Evolutionary conservation across 192 early-diverging fungal species (phyloP), one percentile per base, ranked within the genome.

Genomic region (Coemansia sp.): DNA sequence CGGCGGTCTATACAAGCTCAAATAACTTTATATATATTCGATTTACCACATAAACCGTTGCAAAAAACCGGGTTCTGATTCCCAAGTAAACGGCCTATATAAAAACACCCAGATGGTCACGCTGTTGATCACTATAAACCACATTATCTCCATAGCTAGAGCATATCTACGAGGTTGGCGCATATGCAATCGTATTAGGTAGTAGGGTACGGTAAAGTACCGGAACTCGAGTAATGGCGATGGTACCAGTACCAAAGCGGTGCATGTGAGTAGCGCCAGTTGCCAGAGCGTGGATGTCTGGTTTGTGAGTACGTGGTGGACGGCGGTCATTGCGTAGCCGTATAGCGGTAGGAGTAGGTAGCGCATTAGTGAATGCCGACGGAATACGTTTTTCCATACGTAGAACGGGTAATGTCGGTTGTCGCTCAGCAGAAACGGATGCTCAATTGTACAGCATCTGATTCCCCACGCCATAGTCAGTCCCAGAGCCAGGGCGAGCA

Each of bases 381-480:
- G 86, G 57, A 88, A 93, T 1, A 94, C 40, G 55, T 91, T 85
- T 67, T 89, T 92, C 93, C 94, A 97, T 34, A 99, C 40, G 73
- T 99, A 99, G 71, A 99, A 99, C 6, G 93, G 87, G 63, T 92
- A 96, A 83, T 99, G 96, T 32, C 96, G 86, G 72, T 99, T 99
- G 71, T 99, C 96, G 67, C 90, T 88, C 25, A 97, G 83, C 55
- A 99, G 74, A 73, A 96, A 99, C 49, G 94, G 93, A 67, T 99
- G 96, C 71, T 93, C 94, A 63, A 88, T 82, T 64, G 89, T 92
- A 71, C 76, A 90, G 18, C 72, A 60, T 11, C 78, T 61, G 65
- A 90, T 67, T 29, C 83, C 57, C 33, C 80, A 58, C 7, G 65
- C 42, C 72, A 86, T 85, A 20, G 25, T 28, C n/a, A 38, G 31